These are phyloP conservation scores for Nannochloris sp. DNA, from an alignment of 139 green algal species.

Conservation along the genomic window DNA sequence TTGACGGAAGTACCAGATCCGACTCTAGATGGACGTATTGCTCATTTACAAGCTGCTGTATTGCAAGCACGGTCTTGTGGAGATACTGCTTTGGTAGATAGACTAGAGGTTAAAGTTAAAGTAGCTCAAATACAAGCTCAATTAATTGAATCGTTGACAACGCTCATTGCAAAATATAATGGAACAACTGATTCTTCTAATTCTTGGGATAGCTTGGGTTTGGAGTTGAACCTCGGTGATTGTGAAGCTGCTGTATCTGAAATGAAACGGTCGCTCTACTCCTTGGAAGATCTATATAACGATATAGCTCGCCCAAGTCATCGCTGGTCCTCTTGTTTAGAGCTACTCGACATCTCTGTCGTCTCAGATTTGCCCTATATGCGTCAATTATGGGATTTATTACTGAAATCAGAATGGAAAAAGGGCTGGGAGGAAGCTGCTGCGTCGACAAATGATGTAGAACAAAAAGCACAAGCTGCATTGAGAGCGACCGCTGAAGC, in stretches of 20 bases:
- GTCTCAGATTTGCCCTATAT: slow-evolving; percentile 37
- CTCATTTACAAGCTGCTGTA: slow-evolving; percentile 44
- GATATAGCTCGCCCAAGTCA: slow-evolving; percentile 31
- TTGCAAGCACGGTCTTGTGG: slow-evolving; percentile 58
- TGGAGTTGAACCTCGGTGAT: slow-evolving; percentile 2
- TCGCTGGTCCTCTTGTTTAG: slow-evolving; percentile 68
- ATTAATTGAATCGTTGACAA: not conserved
- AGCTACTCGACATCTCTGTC: slow-evolving; percentile 62
- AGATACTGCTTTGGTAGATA: slow-evolving; percentile 38
- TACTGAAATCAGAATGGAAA: slow-evolving; percentile 36
- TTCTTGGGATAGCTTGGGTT: not conserved
- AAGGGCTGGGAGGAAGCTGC: not conserved
- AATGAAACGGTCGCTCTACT: slow-evolving; percentile 18
- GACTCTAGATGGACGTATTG: slow-evolving; percentile 44
- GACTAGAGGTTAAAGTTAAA: slow-evolving; percentile 36
- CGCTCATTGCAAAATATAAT: not conserved
- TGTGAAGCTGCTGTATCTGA: slow-evolving; percentile 11
- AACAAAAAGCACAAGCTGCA: slow-evolving; percentile 14
- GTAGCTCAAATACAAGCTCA: slow-evolving; percentile 49
- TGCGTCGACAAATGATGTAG: not conserved
- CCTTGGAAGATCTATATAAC: slow-evolving; percentile 75
- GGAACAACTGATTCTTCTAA: slow-evolving; percentile 5
- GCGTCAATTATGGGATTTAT: slow-evolving; percentile 74
- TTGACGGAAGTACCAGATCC: slow-evolving; percentile 31
- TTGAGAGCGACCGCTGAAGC: slow-evolving; percentile 20